Evolutionary conservation across 2,329 filamentous ascomycete species (phyloP), one percentile per base, ranked within the genome.

Genomic region (Xylaria sp.): DNA sequence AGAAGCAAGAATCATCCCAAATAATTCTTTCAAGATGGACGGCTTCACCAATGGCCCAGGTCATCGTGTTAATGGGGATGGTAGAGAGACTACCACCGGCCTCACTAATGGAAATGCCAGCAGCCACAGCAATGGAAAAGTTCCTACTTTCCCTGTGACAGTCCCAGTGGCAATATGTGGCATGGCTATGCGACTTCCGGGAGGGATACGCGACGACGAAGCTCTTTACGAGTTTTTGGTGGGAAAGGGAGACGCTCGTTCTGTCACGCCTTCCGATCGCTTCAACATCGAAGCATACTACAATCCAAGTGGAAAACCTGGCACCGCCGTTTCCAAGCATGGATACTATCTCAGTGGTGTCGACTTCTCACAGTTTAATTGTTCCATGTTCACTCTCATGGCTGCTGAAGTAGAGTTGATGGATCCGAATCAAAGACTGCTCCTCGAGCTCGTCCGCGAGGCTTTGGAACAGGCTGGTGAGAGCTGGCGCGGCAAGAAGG

Each of bases 401-500:
- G 11, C 9, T 4, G 21, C 8, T 2, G 69, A 74, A 44, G 58
- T 66, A 13, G 67, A 71, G 49, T 38, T 50, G 2, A 51, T 68
- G 26, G 72, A 75, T 43, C 72, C 72, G 1, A 69, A 71, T 18
- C 72, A 74, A 47, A 49, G 71, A 3, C 63, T 68, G 8, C 54
- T 70, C 17, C 64, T 74, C 0, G 71, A 76, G 44, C 64, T 73
- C 2, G 62, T 63, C 6, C 59, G 65, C 4, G 73, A 75, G 40
- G 60, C 53, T 18, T 50, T 74, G 5, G 70, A 75, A 16, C 57
- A 63, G 39, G 67, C 72, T n/a, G 73, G 72, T 2, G 59, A 67
- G 39, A 58, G n/a, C 19, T 66, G 60, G 16, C 52, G 61, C 7
- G 73, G 72, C 1, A 66, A 55, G 1, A 49, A 63, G 13, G 69